phyloP scores from a whole-genome alignment of 257 asterid genomes.

The Paulownia fortunei region DNA sequence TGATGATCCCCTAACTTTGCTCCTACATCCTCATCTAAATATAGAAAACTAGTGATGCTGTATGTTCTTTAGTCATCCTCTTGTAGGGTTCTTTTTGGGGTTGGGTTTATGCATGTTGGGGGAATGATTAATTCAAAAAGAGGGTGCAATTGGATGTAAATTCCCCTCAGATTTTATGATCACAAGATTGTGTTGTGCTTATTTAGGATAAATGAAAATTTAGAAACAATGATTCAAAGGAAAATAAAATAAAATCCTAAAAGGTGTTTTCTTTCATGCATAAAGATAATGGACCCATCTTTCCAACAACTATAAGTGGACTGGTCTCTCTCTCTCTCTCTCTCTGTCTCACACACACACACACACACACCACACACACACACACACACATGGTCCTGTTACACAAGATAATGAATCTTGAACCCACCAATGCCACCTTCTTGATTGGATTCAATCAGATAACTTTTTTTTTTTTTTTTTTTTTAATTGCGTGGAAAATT shows the following conservation, averaged over 20 bases:
- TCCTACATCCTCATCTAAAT: not conserved
- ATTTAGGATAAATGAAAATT: not conserved
- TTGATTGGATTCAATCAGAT: not conserved
- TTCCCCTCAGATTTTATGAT: not conserved
- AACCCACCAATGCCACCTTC: not conserved
- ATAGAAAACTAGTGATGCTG: not conserved
- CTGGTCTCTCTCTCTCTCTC: constrained; percentile 15
- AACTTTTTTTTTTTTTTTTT: not conserved
- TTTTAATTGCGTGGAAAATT: not conserved
- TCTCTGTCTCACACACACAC: not conserved
- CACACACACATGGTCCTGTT: constrained; percentile 9
- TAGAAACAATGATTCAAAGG: not conserved
- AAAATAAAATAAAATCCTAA: constrained; percentile 6
- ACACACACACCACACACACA: not conserved
- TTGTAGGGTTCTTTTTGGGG: not conserved
- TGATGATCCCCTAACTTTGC: not conserved
- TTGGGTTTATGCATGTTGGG: not conserved
- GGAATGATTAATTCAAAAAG: too few relatives aligned
- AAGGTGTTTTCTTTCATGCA: constrained; percentile 25
- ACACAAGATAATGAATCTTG: not conserved
- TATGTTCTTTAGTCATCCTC: not conserved
- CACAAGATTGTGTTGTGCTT: not conserved
- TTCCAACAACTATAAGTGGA: constrained; percentile 26
- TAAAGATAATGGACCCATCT: constrained; percentile 30
- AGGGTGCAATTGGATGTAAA: too few relatives aligned